Base-by-base conservation (phyloP, 192 early-diverging fungal genomes). In the Coemansia sp. region DNA sequence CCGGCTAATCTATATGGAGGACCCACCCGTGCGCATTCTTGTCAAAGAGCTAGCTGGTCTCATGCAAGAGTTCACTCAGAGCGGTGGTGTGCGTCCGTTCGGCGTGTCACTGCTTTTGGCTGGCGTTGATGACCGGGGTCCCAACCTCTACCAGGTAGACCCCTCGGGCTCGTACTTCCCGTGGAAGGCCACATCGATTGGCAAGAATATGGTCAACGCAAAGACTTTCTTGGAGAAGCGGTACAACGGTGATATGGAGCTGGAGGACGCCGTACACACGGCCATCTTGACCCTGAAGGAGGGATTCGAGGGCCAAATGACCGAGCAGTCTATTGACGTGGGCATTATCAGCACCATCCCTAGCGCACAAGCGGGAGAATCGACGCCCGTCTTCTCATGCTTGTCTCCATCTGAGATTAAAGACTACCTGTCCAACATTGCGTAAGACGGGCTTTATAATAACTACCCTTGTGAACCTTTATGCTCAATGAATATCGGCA, bases 181-280 rank as follows among this genome's bases (percentile, higher is more conserved):
- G 18, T 99, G 97, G 97, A 98, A 98, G 84, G 97, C 96, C 14
- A 94, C 92, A 26, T 95, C 96, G 1, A 97, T 98, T 55, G 97
- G 97, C 55, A 99, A 99, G 77, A 98, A 99, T 83, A 98, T 98
- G 96, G 82, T 96, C 63, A 99, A 98, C 79, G 94, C 97, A 64
- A 98, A 98, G 87, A 98, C 95, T 3, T 99, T 99, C 83, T 77
- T 99, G 65, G 96, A 99, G 78, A 99, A 99, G 87, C 76, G 95
- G 88, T 94, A 68, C 50, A 91, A 93, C 39, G 91, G 92, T 53
- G 91, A 89, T 26, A 94, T 99, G 85, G 96, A 97, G 79, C 86
- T 98, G 26, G 97, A 99, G 83, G 97, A 99, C 64, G 97, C 97
- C 10, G 91, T 97, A 39, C 95, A 99, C 84, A 99, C 95, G 11